Percentiles rank a stretch among this genome's conserved stretches.
phyloP scores from a whole-genome alignment of 345 rosid species.

The Jatropha curcas region DNA sequence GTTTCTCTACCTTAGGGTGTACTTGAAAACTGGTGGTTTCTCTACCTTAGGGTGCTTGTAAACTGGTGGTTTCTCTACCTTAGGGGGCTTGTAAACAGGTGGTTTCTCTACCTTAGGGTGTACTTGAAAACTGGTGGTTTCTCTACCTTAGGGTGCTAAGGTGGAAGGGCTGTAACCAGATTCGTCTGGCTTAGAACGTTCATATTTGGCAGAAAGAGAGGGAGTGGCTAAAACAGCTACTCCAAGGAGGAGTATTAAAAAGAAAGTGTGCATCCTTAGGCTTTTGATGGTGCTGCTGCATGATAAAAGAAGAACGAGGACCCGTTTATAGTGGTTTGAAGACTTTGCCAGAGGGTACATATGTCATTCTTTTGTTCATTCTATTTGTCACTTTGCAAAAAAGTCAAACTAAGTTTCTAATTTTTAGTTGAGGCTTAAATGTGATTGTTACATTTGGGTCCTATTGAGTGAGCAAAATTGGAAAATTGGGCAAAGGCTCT shows the following conservation, averaged over 20 bases:
- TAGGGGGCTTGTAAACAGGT: not conserved
- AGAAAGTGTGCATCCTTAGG: slow-evolving; percentile 23
- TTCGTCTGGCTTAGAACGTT: not conserved
- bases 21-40: not conserved
- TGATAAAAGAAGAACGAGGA: not conserved
- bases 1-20: no score
- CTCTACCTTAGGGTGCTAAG: not conserved
- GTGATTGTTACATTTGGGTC: not conserved
- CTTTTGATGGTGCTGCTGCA: slow-evolving; percentile 3
- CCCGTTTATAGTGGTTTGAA: slow-evolving; percentile 18
- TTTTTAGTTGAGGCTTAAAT: not conserved
- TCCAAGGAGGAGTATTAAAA: slow-evolving; percentile 28
- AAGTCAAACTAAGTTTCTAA: not conserved
- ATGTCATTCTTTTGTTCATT: not conserved
- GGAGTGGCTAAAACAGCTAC: slow-evolving; percentile 28
- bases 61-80: not conserved
- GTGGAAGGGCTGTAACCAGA: not conserved
- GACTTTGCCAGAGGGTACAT: not conserved
- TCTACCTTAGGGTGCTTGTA: slow-evolving; percentile 1
- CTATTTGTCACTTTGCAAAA: not conserved
- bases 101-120: slow-evolving; percentile 19
- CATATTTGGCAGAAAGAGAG: slow-evolving; percentile 6
- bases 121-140: slow-evolving; percentile 17
- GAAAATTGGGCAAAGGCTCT: not conserved
- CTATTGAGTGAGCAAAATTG: not conserved